A percentile compares a stretch with the other conserved stretches of the same genome.
Conservation (phyloP, 352 stramenopile species). For the Pythium phragmitis region DNA sequence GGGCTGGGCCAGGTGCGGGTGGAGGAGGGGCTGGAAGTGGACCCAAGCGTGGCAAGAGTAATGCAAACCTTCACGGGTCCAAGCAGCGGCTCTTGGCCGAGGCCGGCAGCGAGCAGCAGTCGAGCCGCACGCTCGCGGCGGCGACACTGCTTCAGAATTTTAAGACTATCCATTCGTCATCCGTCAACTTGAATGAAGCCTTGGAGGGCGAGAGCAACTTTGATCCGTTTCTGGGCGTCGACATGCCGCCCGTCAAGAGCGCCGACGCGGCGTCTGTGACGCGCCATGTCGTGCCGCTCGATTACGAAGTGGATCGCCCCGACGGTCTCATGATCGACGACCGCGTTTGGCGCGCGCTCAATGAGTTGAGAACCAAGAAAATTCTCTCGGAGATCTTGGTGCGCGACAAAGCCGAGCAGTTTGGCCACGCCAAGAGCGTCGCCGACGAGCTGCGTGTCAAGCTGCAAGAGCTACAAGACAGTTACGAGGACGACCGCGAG, state of each 20-base stretch:
- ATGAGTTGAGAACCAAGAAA: conserved; percentile 61
- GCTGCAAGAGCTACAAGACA: conserved; percentile 40
- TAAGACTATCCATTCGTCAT: conserved; percentile 11
- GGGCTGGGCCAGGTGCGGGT: conserved; percentile 9
- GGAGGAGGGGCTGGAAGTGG: neutral
- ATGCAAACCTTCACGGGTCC: conserved; percentile 21
- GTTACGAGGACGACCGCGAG: conserved; percentile 30
- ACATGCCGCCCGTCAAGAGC: conserved; percentile 16
- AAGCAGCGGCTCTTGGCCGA: conserved; percentile 56
- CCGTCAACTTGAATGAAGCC: conserved; percentile 2
- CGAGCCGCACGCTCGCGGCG: conserved; percentile 30
- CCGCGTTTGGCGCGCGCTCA: conserved; percentile 62
- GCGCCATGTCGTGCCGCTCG: conserved; percentile 58
- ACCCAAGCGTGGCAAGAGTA: conserved; percentile 24
- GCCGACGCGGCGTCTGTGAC: conserved; percentile 1
- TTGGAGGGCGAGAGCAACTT: conserved; percentile 49
- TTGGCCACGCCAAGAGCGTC: conserved; percentile 42
- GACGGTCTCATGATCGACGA: conserved; percentile 67
- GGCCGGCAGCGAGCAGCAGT: conserved; percentile 28
- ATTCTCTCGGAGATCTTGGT: conserved; percentile 55
- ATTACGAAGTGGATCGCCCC: conserved; percentile 67
- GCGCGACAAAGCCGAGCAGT: conserved; percentile 56
- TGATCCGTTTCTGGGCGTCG: conserved; percentile 71
- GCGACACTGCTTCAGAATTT: conserved; percentile 37
- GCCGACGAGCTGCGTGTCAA: conserved; percentile 55